phyloP scores from a whole-genome alignment of 2,329 filamentous ascomycete species.

The Sarocladium strictum region DNA sequence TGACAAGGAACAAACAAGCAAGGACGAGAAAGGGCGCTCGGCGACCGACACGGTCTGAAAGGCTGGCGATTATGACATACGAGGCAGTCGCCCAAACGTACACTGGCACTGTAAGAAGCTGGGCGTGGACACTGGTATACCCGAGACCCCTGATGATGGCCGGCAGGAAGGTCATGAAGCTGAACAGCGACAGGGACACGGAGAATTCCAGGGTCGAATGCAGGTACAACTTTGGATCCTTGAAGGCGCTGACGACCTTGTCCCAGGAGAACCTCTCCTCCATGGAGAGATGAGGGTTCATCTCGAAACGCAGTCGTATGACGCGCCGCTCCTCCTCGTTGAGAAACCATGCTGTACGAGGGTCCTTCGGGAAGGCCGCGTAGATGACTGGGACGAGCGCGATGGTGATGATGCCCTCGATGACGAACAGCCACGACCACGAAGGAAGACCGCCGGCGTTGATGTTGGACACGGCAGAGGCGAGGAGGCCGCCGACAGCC shows the following conservation, averaged over 20 bases:
- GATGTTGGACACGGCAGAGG: constrained; percentile 31
- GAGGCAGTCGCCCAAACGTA: constrained; percentile 18
- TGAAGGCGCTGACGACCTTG: constrained; percentile 9
- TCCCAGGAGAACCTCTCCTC: constrained; percentile 12
- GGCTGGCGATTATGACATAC: constrained; percentile 19
- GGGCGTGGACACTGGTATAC: constrained; percentile 23
- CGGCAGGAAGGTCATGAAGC: constrained; percentile 50
- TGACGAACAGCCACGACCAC: constrained; percentile 34
- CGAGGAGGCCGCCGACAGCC: constrained; percentile 37
- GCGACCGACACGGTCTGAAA: constrained; percentile 18
- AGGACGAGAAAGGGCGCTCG: constrained; percentile 20
- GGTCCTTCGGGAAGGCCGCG: constrained; percentile 20
- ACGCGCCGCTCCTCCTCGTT: constrained; percentile 12
- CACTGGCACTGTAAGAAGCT: constrained; percentile 26
- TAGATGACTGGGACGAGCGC: constrained; percentile 24
- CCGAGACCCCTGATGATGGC: constrained; percentile 44
- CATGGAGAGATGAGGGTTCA: constrained; percentile 11
- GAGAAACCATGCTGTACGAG: constrained; percentile 17
- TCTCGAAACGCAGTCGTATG: constrained; percentile 11
- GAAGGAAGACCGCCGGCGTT: constrained; percentile 24
- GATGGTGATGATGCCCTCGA: constrained; percentile 34
- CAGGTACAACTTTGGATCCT: constrained; percentile 8
- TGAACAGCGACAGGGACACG: constrained; percentile 41
- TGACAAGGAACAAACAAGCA: constrained; percentile 19
- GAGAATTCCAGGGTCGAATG: constrained; percentile 38